These are phyloP conservation scores for Globisporangium spiculum DNA, from an alignment of 352 stramenopile genomes.

Conservation along the genomic window DNA sequence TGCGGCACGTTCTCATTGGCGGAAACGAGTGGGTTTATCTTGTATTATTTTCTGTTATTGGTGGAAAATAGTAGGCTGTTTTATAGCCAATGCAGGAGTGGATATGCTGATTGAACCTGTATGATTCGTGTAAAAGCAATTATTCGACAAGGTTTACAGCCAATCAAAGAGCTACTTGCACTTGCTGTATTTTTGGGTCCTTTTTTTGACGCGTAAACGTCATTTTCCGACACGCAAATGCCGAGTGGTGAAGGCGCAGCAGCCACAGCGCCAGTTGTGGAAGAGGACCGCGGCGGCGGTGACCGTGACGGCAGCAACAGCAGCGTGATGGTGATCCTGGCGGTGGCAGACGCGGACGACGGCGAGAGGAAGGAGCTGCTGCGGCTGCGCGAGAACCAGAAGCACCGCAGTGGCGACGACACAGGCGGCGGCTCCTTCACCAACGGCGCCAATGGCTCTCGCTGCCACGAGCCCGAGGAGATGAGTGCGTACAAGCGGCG, in stretches of 20 bases:
- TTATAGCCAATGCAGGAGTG: not conserved
- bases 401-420: constrained; percentile 13
- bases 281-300: not conserved
- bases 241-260: not conserved
- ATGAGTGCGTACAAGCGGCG: constrained; percentile 29
- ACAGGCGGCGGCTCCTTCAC: not conserved
- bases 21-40: constrained; percentile 1
- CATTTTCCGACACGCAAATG: constrained; percentile 13
- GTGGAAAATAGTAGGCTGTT: not conserved
- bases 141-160: not conserved
- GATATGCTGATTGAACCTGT: not conserved
- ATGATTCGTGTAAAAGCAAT: not conserved
- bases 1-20: constrained; percentile 2
- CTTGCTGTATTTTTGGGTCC: not conserved
- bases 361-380: constrained; percentile 67
- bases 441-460: constrained; percentile 6
- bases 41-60: not conserved
- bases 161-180: not conserved
- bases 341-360: not conserved
- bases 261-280: not conserved
- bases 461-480: constrained; percentile 18
- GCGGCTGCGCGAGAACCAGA: constrained; percentile 38
- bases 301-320: not conserved
- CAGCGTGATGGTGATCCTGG: constrained; percentile 3
- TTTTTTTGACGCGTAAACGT: constrained; percentile 9